Evolutionary conservation across 768 basidiomycete genomes (phyloP).

Genomic region (Tremella yokohamensis): DNA sequence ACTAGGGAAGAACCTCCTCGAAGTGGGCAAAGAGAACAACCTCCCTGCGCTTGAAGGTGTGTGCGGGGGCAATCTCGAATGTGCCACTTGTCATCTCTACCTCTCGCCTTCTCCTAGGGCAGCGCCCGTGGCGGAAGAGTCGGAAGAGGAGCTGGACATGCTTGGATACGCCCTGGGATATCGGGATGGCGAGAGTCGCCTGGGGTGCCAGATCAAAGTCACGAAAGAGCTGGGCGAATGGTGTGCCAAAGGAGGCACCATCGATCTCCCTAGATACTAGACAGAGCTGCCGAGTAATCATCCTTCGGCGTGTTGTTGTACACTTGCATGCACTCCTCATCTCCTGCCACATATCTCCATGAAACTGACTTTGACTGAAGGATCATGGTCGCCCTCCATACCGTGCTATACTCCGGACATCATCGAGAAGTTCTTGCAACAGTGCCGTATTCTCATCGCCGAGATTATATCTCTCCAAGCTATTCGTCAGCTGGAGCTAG

Average conservation of each 20-base stretch:
- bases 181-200: slow-evolving; percentile 35
- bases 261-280: slow-evolving; percentile 42
- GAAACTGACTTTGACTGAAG: not conserved
- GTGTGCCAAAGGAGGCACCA: slow-evolving; percentile 30
- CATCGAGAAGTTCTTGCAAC: slow-evolving; percentile 32
- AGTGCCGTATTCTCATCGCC: slow-evolving; percentile 26
- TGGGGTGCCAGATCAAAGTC: slow-evolving; percentile 47
- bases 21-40: slow-evolving; percentile 37
- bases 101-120: slow-evolving; percentile 15
- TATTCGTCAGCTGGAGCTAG: slow-evolving; percentile 8
- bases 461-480: slow-evolving; percentile 37
- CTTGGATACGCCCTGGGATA: slow-evolving; percentile 44
- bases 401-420: slow-evolving; percentile 28
- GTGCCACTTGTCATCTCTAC: slow-evolving; percentile 50
- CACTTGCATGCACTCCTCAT: not conserved
- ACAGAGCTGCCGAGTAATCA: not conserved
- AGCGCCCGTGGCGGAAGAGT: slow-evolving; percentile 24
- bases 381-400: slow-evolving; percentile 15
- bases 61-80: slow-evolving; percentile 49
- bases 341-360: slow-evolving; percentile 1
- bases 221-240: slow-evolving; percentile 38
- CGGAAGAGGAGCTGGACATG: slow-evolving; percentile 48
- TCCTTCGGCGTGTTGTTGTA: not conserved
- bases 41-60: slow-evolving; percentile 45
- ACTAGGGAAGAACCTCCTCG: slow-evolving; percentile 37